Base-by-base conservation (phyloP, 805 yeast species). In the Yamadazyma akitaensis region DNA sequence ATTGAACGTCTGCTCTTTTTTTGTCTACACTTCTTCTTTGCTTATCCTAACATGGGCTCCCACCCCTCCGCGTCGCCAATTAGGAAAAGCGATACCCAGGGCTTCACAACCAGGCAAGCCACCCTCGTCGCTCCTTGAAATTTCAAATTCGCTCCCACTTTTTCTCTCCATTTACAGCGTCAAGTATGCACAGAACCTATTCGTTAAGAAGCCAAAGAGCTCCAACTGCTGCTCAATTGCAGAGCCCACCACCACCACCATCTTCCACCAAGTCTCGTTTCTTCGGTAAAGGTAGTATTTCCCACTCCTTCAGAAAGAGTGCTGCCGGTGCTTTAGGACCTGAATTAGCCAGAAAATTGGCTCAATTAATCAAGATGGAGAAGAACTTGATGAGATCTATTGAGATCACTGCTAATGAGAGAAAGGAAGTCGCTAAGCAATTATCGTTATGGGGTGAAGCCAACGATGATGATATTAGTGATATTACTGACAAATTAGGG, bases 391-490 rank as follows among this genome's bases (percentile, higher is more conserved):
- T 91, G 87, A 85, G 97, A 71, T 83, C 96, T 52, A 79, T 94
- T 62, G 98, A 94, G 76, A 77, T 88, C 55, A 91, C 89, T 50
- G 89, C 97, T 58, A 81, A 86, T 61, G 98, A 94, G 77, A 84
- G 97, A 69, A 84, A 91, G 68, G 91, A 86, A 62, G 97, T 91
- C 58, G 99, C 98, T 60, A 91, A 90, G 77, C 98, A 92, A 77
- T 81, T 92, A 67, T 90, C 97, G 31, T 68, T 85, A 57, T 92
- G 99, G 99, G 99, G 99, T 75, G 96, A 88, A 69, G 95, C 86
- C 65, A 90, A 91, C 65, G 98, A 92, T 67, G 98, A 92, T 62
- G 99, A 92, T 62, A 96, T 92, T 47, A 83, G 94, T 51, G 98
- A 92, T 70, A 90, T 92, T 54, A 92, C 98, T 57, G 99, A 92